phyloP scores from a whole-genome alignment of 768 basidiomycete genomes.

The Asterophora lycoperdoides region DNA sequence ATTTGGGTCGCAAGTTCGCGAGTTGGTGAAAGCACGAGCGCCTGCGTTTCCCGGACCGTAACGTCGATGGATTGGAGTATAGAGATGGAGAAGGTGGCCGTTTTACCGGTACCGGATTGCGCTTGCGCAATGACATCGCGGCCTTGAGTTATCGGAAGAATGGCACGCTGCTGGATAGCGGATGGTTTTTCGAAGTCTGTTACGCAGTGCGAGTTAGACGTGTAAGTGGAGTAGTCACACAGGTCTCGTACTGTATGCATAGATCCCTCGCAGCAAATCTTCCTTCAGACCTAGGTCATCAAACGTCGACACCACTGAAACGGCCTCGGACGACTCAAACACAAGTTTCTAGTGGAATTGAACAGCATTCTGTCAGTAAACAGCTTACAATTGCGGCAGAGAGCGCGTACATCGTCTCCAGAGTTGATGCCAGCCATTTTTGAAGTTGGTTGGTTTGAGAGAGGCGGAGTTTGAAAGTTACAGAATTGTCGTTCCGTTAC shows the following conservation, averaged over 20 bases:
- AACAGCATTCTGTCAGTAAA: constrained; percentile 6
- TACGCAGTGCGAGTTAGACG: constrained; percentile 2
- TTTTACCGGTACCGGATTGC: constrained; percentile 99
- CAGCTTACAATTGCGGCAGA: constrained; percentile 3
- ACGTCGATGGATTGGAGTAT: constrained; percentile 98
- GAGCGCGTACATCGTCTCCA: constrained; percentile 72
- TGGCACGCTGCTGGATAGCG: constrained; percentile 97
- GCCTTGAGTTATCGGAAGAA: constrained; percentile 91
- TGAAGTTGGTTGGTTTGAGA: constrained; percentile 36
- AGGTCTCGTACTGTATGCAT: constrained; percentile 83
- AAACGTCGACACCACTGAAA: constrained; percentile 85
- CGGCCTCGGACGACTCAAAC: constrained; percentile 91
- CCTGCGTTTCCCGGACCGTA: constrained; percentile 91
- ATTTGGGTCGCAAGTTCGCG: constrained; percentile 99
- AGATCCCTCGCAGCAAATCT: constrained; percentile 93
- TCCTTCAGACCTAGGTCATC: constrained; percentile 91
- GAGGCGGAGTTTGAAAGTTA: constrained; percentile 57
- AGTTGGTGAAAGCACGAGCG: constrained; percentile 95
- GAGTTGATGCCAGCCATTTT: constrained; percentile 79
- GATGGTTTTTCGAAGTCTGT: constrained; percentile 95
- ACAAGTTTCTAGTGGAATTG: constrained; percentile 69
- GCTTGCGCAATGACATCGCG: constrained; percentile 99
- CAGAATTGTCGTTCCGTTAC: too few species aligned
- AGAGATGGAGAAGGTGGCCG: constrained; percentile 96
- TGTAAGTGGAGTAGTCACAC: background rate